These are phyloP conservation scores for Panaeolus papilionaceus DNA, from an alignment of 768 basidiomycete genomes.

Conservation along the genomic window DNA sequence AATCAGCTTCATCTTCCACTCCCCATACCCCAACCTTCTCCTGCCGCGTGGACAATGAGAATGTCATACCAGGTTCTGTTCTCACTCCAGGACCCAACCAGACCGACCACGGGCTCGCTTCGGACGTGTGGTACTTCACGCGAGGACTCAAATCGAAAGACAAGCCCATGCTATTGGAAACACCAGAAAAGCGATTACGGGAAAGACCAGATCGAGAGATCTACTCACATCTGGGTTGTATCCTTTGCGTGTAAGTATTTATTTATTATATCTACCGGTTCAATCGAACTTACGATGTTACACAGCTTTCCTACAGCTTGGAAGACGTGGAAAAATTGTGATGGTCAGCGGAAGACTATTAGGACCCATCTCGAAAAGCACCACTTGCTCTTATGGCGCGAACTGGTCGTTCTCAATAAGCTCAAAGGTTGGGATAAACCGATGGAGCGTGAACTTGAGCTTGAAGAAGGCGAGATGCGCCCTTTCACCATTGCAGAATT, in stretches of 20 bases:
- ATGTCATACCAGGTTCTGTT: no score
- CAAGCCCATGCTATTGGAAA: no score
- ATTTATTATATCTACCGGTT: neutral
- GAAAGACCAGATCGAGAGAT: no score
- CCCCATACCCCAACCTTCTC: no score
- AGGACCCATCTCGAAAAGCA: conserved; percentile 27
- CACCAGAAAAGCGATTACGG: no score
- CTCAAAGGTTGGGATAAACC: conserved; percentile 28
- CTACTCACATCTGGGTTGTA: conserved; percentile 14
- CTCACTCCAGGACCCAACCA: no score
- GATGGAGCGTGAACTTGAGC: neutral
- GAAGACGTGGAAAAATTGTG: conserved; percentile 26
- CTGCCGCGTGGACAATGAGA: no score
- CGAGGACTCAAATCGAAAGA: no score
- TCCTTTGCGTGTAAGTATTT: conserved; percentile 34
- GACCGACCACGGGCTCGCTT: no score
- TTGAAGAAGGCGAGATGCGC: neutral
- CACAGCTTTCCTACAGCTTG: conserved; percentile 13
- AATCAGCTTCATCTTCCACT: no score
- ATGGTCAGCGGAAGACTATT: conserved; percentile 27
- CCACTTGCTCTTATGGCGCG: conserved; percentile 23
- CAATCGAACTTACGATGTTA: neutral
- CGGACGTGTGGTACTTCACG: no score
- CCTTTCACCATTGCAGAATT: conserved; percentile 29
- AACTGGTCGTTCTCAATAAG: conserved; percentile 19